Base-by-base conservation (phyloP, 2,329 filamentous ascomycete genomes). In the Aspergillus eucalypticola region DNA sequence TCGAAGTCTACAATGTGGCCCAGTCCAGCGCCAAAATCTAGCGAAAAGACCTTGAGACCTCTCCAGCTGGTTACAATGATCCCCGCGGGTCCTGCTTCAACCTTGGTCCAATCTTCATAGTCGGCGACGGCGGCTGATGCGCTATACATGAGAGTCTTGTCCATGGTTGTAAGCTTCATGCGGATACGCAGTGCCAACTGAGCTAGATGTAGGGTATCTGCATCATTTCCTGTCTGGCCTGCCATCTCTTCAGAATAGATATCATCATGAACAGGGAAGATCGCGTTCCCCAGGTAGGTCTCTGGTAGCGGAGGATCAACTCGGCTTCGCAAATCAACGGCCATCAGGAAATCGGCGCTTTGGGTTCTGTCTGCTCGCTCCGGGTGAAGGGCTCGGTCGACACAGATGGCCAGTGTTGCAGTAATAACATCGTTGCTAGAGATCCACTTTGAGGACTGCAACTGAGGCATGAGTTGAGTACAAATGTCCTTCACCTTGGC, bases 371-470 rank as follows among this genome's bases (percentile, higher is more conserved):
- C 32, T 3, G 48, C 48, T 17, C 32, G 27, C 6, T 44, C 27
- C 2, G 49, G 50, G 21, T 49, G 44, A 27, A 49, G 23, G 44
- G 23, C 23, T n/a, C 44, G 44, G 23, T 49, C 44, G 15, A 49
- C n/a, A 7, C 46, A 42, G 17, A 60, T 52, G n/a, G 53, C 46
- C 48, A 60, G 19, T 11, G 17, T 27, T 5, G 54, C 54, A 11
- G 54, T 52, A 8, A 60, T 60, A n/a, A 60, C 25, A 39, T 60
- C 53, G 29, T 56, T 52, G 4, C 35, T 51, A 23, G 58, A 60
- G 25, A 56, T 44, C 7, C 19, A 48, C 10, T 27, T 46, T 1
- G 46, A 29, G 5, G 44, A 23, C 21, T 32, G 15, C 38, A 56
- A 15, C 23, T 44, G 44, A 2, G 27, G 53, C 21, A 56, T 46